Evolutionary conservation across 2,329 filamentous ascomycete species (phyloP), one percentile per base, ranked within the genome.

Genomic region (Sphaerulina musiva): DNA sequence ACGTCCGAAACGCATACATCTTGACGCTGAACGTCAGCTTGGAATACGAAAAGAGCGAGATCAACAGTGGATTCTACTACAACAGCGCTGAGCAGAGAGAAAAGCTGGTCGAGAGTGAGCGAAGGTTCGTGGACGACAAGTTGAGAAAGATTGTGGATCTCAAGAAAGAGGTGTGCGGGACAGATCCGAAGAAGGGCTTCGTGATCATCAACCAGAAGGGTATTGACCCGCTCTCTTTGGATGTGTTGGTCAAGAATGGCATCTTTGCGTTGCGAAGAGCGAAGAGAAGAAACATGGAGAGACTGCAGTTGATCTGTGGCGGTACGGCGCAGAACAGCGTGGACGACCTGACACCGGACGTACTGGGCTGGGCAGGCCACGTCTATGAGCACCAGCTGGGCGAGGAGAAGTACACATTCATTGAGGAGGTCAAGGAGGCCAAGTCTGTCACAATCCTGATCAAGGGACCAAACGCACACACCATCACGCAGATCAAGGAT

Each of bases 121-220:
- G 93, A 60, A 83, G 88, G 59, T 96, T 96, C 66, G 90, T 98
- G 44, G 93, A 98, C 67, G 85, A 93, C 61, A 98, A 97, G 79
- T 76, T 98, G 63, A 87, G 90, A 74, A 96, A 95, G 79, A 97
- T 98, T 70, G 88, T 98, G 10, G 92, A 96, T 64, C 78, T 98
- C 61, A 98, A 98, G 83, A 95, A 97, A 78, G 84, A 95, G 73
- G 89, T 97, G 11, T 98, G 93, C 73, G 93, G 92, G 31, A 86
- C 84, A 64, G 93, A 97, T 67, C 83, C 85, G 7, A 93, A 89
- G 76, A 96, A 97, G 80, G 86, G 87, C 66, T 98, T 98, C 70
- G 93, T 97, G 62, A 85, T 98, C 67, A 89, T 98, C 74, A 98
- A 98, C 78, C 93, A 98, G 75, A 98, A 98, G 80, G 93, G 93